phyloP scores from a whole-genome alignment of 2,329 filamentous ascomycete genomes.

The Didymella exigua region DNA sequence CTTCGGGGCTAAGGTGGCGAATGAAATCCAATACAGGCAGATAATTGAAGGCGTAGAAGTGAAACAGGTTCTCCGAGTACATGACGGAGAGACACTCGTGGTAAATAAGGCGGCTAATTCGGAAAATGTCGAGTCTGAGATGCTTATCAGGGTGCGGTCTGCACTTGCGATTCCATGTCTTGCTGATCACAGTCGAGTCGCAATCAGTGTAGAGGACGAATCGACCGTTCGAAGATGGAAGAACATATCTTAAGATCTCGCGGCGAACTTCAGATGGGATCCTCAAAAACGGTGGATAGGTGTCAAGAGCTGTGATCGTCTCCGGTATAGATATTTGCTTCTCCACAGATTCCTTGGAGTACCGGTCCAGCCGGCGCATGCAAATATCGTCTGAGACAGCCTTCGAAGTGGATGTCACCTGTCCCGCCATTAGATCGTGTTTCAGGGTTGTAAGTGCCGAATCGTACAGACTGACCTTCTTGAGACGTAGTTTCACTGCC shows the following conservation, averaged over 20 bases:
- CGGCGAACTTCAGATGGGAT: slow-evolving; percentile 48
- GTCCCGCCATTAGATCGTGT: slow-evolving; percentile 25
- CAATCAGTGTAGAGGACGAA: slow-evolving; percentile 55
- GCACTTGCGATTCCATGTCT: slow-evolving; percentile 45
- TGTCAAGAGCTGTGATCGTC: slow-evolving; percentile 45
- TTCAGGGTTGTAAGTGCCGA: slow-evolving; percentile 8
- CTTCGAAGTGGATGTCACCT: slow-evolving; percentile 39
- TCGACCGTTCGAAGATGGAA: slow-evolving; percentile 49
- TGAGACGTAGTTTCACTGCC: slow-evolving; percentile 43
- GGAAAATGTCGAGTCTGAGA: slow-evolving; percentile 44
- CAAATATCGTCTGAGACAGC: slow-evolving; percentile 34
- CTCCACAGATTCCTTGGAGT: slow-evolving; percentile 39
- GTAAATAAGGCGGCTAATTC: slow-evolving; percentile 47
- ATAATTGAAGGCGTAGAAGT: slow-evolving; percentile 50
- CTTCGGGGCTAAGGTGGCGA: slow-evolving; percentile 46
- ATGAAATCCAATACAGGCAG: slow-evolving; percentile 49
- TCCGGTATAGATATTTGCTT: slow-evolving; percentile 47
- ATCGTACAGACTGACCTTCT: slow-evolving; percentile 38
- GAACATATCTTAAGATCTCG: slow-evolving; percentile 47
- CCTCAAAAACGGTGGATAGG: slow-evolving; percentile 45
- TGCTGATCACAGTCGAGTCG: slow-evolving; percentile 47
- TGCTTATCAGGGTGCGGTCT: slow-evolving; percentile 43
- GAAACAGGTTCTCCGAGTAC: slow-evolving; percentile 49
- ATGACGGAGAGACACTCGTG: slow-evolving; percentile 48
- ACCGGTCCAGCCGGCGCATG: slow-evolving; percentile 30